Base-by-base conservation (phyloP, 2,329 filamentous ascomycete species). In the Stemphylium beticola region DNA sequence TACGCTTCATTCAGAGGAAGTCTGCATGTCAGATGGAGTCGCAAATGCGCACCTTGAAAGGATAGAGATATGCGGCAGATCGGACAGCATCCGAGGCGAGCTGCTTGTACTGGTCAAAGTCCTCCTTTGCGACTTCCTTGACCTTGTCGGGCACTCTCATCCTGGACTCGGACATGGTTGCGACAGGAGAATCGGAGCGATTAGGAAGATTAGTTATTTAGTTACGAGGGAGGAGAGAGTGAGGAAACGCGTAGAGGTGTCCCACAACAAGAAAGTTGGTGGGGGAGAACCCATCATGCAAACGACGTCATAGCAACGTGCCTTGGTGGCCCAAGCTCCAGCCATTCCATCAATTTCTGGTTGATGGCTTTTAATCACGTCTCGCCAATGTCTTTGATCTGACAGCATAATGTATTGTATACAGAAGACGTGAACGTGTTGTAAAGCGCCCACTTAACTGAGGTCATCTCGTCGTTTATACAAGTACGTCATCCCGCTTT, bases 51-150 rank as follows among this genome's bases (percentile, higher is more conserved):
- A 83, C 85, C 74, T 85, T 92, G 76, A 97, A 82, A 22, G 93
- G 93, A 76, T 96, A 97, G 60, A 96, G 76, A 72, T 95, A 96
- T 20, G 92, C 86, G 44, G 87, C 85, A 60, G 92, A 96, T 65
- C 82, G 85, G 46, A 87, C 85, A 29, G 91, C 90, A 67, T 91
- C 86, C 36, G 82, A 77, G 37, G 91, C 82, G 33, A 92, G 79
- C 14, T 76, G 76, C 62, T 81, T 85, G 50, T 90, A 84, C 60
- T 87, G 86, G 57, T 85, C 81, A 52, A 87, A 87, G 70, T 97
- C 93, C 62, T 93, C 87, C 60, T 85, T 71, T 15, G 83, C 83
- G 20, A 83, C 81, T 47, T 83, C 77, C 71, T 83, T 85, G 68
- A 87, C 75, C 69, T 77, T 82, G 53, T 84, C 80, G 3, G 75